A percentile compares a stretch with the other conserved stretches of the same genome.
Evolutionary conservation across 148 eudicot genomes (phyloP).

Genomic region (Diospyros kaki): DNA sequence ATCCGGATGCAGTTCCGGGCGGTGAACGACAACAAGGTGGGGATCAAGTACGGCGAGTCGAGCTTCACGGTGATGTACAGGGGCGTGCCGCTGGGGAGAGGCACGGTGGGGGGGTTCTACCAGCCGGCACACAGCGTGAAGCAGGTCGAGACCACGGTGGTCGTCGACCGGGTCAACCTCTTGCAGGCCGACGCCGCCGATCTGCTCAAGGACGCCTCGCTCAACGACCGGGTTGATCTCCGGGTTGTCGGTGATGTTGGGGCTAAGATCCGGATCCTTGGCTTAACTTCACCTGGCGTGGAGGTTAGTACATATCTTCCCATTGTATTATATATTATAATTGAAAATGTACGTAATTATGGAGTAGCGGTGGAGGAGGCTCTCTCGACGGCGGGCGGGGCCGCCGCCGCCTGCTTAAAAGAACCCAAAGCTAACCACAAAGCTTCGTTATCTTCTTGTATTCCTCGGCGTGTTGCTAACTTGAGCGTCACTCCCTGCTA

Average conservation of each 20-base stretch:
- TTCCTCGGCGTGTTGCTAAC: too few species aligned
- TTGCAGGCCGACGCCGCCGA: constrained; percentile 73
- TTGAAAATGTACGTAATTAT: too few species aligned
- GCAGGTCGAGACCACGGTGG: constrained; percentile 45
- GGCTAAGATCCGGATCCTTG: constrained; percentile 78
- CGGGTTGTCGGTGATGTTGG: constrained; percentile 84
- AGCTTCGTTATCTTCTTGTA: too few species aligned
- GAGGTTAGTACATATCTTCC: constrained; percentile 36
- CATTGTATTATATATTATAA: not conserved
- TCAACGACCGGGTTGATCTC: constrained; percentile 80
- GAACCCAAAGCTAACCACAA: too few species aligned
- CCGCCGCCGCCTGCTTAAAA: too few species aligned
- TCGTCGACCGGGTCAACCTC: constrained; percentile 68
- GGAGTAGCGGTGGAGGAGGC: too few species aligned
- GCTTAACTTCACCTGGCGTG: constrained; percentile 80
- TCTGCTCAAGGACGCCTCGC: constrained; percentile 57
- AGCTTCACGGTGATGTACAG: constrained; percentile 74
- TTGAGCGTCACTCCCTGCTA: too few species aligned
- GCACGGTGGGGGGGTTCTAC: constrained; percentile 62
- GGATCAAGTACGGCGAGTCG: constrained; percentile 77
- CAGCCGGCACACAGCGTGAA: constrained; percentile 79
- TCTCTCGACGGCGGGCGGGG: too few species aligned
- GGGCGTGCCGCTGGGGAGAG: constrained; percentile 76
- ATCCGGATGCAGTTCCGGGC: constrained; percentile 65
- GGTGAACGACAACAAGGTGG: constrained; percentile 82